Conservation (phyloP, 805 yeast genomes). For the Jamesozyma lodderae region DNA sequence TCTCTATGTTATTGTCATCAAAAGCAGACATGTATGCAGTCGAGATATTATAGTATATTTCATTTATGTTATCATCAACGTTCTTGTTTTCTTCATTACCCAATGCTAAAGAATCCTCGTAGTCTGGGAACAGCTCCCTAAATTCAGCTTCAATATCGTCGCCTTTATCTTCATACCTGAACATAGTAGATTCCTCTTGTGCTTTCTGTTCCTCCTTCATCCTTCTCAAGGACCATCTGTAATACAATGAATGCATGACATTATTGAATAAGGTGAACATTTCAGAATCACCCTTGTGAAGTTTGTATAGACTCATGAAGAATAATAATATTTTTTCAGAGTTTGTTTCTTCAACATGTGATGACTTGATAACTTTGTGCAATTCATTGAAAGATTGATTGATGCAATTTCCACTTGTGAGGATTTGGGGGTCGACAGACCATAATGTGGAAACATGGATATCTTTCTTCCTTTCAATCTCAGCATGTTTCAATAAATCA, state of each 20-base stretch:
- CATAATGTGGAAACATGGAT: constrained; percentile 34
- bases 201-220: constrained; percentile 56
- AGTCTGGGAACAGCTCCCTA: constrained; percentile 75
- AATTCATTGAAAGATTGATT: constrained; percentile 30
- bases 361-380: constrained; percentile 32
- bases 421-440: constrained; percentile 37
- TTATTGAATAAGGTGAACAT: constrained; percentile 32
- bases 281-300: constrained; percentile 22
- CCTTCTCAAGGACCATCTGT: constrained; percentile 73
- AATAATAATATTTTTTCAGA: constrained; percentile 46
- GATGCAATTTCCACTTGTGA: constrained; percentile 30
- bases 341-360: constrained; percentile 36
- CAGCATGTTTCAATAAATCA: constrained; percentile 37
- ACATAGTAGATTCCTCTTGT: constrained; percentile 52
- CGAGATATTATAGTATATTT: constrained; percentile 41
- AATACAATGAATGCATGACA: constrained; percentile 53
- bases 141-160: constrained; percentile 75
- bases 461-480: constrained; percentile 11
- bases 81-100: constrained; percentile 13
- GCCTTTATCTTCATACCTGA: constrained; percentile 53
- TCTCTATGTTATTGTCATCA: constrained; percentile 11
- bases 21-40: constrained; percentile 40
- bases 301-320: constrained; percentile 37
- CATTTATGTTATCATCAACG: constrained; percentile 32
- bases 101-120: constrained; percentile 42